A percentile compares a stretch with the other conserved stretches of the same genome.
These are phyloP conservation scores for Cryptococcus sp. DNA, from an alignment of 1,284 basidiomycete species.

Conservation along the genomic window DNA sequence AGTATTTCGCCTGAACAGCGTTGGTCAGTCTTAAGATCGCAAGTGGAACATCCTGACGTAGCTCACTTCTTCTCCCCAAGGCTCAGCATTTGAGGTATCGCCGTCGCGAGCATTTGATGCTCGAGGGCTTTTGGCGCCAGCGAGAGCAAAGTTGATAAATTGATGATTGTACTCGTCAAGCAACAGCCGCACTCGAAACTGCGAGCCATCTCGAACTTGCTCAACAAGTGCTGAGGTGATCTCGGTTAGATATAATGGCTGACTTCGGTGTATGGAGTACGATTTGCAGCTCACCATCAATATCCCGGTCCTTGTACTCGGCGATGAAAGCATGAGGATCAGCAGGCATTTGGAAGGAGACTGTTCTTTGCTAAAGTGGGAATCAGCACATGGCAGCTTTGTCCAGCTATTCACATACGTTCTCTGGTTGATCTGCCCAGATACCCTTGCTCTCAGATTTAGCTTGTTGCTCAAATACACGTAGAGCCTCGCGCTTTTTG, in stretches of 20 bases:
- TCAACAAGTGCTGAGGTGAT: constrained; percentile 76
- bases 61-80: constrained; percentile 79
- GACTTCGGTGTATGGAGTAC: neutral
- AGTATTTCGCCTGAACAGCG: constrained; percentile 76
- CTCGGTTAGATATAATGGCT: neutral
- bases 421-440: constrained; percentile 78
- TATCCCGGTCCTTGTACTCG: constrained; percentile 84
- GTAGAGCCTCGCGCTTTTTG: constrained; percentile 62
- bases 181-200: constrained; percentile 81
- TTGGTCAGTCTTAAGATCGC: neutral
- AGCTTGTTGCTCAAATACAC: constrained; percentile 71
- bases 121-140: constrained; percentile 80
- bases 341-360: constrained; percentile 83
- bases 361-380: constrained; percentile 62
- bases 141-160: constrained; percentile 61
- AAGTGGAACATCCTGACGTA: neutral
- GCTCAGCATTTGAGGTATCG: constrained; percentile 66
- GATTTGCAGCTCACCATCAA: constrained; percentile 66
- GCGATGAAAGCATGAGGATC: constrained; percentile 86
- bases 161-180: constrained; percentile 81
- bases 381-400: neutral
- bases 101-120: constrained; percentile 67
- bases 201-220: constrained; percentile 89
- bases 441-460: constrained; percentile 74
- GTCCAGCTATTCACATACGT: constrained; percentile 26